Conservation (phyloP, 768 basidiomycete species). For the Suillus brevipes region DNA sequence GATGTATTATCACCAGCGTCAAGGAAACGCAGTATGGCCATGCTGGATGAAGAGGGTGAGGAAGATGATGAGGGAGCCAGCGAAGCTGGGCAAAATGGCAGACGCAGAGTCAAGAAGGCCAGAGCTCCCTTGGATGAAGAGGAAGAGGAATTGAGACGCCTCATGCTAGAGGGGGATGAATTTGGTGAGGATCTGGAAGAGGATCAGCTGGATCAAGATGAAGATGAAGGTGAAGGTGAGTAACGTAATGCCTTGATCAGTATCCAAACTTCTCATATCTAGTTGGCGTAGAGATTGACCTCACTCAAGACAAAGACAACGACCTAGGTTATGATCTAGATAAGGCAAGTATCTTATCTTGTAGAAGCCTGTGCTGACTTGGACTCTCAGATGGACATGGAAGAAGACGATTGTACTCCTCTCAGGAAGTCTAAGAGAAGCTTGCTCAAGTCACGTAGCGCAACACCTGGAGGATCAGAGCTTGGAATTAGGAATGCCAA, state of each 20-base stretch:
- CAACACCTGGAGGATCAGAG: neutral
- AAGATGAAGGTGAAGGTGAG: neutral
- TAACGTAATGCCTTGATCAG: neutral
- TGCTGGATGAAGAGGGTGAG: no score
- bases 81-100: no score
- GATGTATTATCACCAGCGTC: no score
- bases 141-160: no score
- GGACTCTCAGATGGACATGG: neutral
- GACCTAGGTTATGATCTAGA: neutral
- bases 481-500: neutral
- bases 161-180: neutral
- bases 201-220: neutral
- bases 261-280: neutral
- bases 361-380: neutral
- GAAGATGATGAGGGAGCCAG: no score
- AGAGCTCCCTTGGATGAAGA: no score
- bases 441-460: neutral
- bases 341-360: neutral
- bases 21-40: no score
- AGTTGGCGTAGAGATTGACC: neutral
- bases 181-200: neutral
- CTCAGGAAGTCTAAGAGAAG: neutral
- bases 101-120: no score
- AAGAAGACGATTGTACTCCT: neutral
- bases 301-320: neutral